Evolutionary conservation across 2,329 filamentous ascomycete genomes (phyloP).

Genomic region (Colletotrichum caudatum): DNA sequence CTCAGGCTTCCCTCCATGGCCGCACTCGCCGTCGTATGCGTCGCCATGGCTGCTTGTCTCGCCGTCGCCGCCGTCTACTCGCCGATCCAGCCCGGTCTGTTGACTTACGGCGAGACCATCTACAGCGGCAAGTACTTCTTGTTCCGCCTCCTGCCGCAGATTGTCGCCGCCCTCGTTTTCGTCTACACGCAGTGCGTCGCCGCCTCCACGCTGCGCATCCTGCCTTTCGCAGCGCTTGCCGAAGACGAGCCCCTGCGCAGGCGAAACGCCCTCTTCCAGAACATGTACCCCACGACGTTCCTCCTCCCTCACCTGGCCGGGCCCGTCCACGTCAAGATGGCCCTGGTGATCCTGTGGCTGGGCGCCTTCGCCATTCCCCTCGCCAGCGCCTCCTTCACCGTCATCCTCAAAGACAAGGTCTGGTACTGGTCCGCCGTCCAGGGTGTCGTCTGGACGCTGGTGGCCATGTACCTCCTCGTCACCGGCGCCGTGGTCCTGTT

Average conservation of each 20-base stretch:
- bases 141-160: slow-evolving; percentile 85
- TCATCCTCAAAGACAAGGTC: slow-evolving; percentile 64
- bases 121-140: slow-evolving; percentile 84
- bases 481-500: slow-evolving; percentile 68
- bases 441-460: slow-evolving; percentile 81
- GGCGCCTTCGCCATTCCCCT: slow-evolving; percentile 84
- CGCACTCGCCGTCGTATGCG: slow-evolving; percentile 69
- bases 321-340: slow-evolving; percentile 74
- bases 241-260: slow-evolving; percentile 70
- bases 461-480: slow-evolving; percentile 79
- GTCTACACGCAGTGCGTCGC: slow-evolving; percentile 83
- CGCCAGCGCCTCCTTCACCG: slow-evolving; percentile 80
- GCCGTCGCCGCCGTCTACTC: slow-evolving; percentile 81
- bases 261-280: slow-evolving; percentile 74
- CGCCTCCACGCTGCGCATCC: slow-evolving; percentile 77
- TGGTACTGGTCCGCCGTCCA: slow-evolving; percentile 88
- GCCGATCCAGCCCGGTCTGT: slow-evolving; percentile 71
- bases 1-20: slow-evolving; percentile 75
- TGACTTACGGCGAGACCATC: slow-evolving; percentile 73
- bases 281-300: slow-evolving; percentile 78
- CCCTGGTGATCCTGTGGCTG: slow-evolving; percentile 79
- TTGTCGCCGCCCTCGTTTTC: slow-evolving; percentile 77
- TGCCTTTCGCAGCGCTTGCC: slow-evolving; percentile 84
- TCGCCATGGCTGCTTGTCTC: slow-evolving; percentile 78
- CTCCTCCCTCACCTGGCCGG: slow-evolving; percentile 70